phyloP scores from a whole-genome alignment of 352 stramenopile species.

The Phytopythium oedochilum region DNA sequence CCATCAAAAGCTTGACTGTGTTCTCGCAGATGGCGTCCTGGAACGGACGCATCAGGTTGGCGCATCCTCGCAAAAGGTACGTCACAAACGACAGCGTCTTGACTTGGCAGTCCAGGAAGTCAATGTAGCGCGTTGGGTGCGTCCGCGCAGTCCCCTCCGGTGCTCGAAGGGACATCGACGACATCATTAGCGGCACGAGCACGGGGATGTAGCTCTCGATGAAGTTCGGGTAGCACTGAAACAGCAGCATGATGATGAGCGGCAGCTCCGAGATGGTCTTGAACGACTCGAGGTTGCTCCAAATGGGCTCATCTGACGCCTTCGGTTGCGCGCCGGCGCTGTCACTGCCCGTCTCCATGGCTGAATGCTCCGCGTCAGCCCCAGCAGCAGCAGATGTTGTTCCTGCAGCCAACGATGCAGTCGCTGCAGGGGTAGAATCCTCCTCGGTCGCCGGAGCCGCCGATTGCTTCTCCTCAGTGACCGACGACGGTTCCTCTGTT shows the following conservation, averaged over 20 bases:
- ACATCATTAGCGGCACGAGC: slow-evolving; percentile 97
- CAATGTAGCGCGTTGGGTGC: slow-evolving; percentile 68
- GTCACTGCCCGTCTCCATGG: slow-evolving; percentile 5
- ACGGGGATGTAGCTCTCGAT: slow-evolving; percentile 94
- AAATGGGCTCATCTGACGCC: slow-evolving; percentile 44
- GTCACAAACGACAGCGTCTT: slow-evolving; percentile 98
- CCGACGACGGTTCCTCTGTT: not conserved
- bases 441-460: not conserved
- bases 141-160: slow-evolving; percentile 53
- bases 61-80: slow-evolving; percentile 92
- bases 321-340: slow-evolving; percentile 6
- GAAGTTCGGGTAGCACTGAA: slow-evolving; percentile 97
- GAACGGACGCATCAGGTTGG: slow-evolving; percentile 92
- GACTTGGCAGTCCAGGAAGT: slow-evolving; percentile 95
- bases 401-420: not conserved
- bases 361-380: slow-evolving; percentile 7
- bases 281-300: slow-evolving; percentile 89
- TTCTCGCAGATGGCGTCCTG: slow-evolving; percentile 92
- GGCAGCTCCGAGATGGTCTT: slow-evolving; percentile 96
- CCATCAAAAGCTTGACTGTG: slow-evolving; percentile 93
- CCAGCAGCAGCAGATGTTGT: slow-evolving; percentile 1
- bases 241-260: slow-evolving; percentile 98
- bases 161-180: slow-evolving; percentile 84
- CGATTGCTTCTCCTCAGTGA: not conserved
- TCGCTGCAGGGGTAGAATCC: not conserved